Base-by-base conservation (phyloP, 352 stramenopile genomes). In the Phytophthora fragariaefolia region DNA sequence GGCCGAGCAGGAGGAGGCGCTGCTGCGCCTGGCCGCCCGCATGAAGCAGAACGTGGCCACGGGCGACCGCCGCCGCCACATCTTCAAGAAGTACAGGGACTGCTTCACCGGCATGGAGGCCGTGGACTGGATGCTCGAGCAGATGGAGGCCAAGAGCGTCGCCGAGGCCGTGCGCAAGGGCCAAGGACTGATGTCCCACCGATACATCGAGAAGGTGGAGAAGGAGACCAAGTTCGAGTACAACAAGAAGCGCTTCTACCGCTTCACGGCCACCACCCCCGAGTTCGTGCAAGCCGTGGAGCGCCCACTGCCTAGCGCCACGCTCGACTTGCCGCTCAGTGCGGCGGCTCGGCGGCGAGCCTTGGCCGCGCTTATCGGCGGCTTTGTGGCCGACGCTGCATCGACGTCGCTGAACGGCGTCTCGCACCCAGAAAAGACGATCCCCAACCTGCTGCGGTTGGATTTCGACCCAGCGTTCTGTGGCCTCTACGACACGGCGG, bases 31-130 rank as follows among this genome's bases (percentile, higher is more conserved):
- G 17, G 85, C 85, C 8, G 85, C 84, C 48, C 80, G 83, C 28
- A 90, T 93, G 83, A 92, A 93, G 66, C 80, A 90, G 45, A 91
- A 89, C 68, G 84, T 93, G 50, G 74, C 82, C 13, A 90, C 85
- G 5, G 85, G 85, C 46, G 83, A 91, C 54, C 83, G 85, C 3
- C 76, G 85, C 13, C 83, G 84, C 42, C 76, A 92, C 67, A 56
- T 93, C 51, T 93, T 93, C 58, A 92, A 92, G 65, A 91, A 90
- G 53, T 93, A 91, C 69, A 58, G 80, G 1, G 83, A 93, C 70
- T 93, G 85, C 62, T 93, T 93, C 69, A 90, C 85, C 23, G 85
- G 85, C 47, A 93, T 93, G 85, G 85, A 93, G 45, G 85, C 85
- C 9, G 85, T 93, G 22, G 83, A 93, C 73, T 93, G 85, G 85